Evolutionary conservation across 805 yeast genomes (phyloP).

Genomic region (Wickerhamiella domercqiae): DNA sequence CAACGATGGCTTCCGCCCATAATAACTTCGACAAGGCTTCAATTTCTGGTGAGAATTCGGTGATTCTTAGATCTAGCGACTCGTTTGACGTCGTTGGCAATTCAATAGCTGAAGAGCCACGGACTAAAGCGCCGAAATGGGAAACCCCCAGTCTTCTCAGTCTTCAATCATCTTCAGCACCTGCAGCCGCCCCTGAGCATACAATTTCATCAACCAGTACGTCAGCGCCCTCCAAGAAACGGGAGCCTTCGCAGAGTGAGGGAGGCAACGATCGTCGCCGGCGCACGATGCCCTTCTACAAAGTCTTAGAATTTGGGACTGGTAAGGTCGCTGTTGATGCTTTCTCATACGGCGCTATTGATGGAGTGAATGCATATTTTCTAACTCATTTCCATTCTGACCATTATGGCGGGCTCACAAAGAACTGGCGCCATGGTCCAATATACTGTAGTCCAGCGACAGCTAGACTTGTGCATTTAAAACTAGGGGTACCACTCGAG

Average conservation of each 20-base stretch:
- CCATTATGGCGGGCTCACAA: constrained; percentile 77
- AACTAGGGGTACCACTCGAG: constrained; percentile 39
- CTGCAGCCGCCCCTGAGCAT: too few relatives aligned
- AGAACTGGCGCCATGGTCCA: constrained; percentile 57
- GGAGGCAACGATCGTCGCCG: background rate
- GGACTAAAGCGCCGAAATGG: background rate
- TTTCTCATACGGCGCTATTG: constrained; percentile 24
- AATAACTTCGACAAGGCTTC: background rate
- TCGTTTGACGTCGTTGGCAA: too few relatives aligned
- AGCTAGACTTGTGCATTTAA: constrained; percentile 35
- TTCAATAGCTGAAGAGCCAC: too few relatives aligned
- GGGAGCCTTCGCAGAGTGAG: background rate
- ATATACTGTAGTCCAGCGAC: constrained; percentile 67
- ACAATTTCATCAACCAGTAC: background rate
- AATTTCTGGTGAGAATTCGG: background rate
- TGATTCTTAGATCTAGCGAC: background rate
- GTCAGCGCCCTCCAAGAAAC: background rate
- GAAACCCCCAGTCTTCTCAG: background rate
- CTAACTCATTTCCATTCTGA: constrained; percentile 75
- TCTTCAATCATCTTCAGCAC: background rate
- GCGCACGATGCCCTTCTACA: constrained; percentile 21
- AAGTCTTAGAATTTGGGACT: constrained; percentile 20
- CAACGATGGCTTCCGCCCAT: background rate
- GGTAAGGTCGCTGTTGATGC: constrained; percentile 26
- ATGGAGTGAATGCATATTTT: constrained; percentile 21